Evolutionary conservation across 1,139 yeast species (phyloP), one percentile per base, ranked within the genome.

Genomic region (Pichia sp.): DNA sequence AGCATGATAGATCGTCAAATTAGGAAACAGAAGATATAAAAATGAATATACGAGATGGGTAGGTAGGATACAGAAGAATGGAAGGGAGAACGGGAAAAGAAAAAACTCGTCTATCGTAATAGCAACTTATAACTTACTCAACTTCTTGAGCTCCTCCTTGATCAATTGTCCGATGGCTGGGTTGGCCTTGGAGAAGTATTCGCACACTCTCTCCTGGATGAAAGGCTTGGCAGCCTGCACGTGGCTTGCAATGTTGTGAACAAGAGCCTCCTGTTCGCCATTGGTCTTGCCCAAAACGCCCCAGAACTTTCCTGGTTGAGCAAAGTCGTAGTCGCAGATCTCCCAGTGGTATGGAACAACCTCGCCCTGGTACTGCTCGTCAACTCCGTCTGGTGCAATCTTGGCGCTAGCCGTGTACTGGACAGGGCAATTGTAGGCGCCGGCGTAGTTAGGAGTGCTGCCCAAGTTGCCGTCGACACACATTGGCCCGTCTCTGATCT

Each of bases 291-390:
- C 88, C 71, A 88, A 79, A 49, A 87, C 93, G 58, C 84, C 76
- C 85, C 87, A 92, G 69, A 77, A 72, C 64, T 71, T 76, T 72
- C 86, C 78, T 66, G 97, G 80, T 74, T 85, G 88, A 67, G 78
- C 76, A 65, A 60, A 70, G 60, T 70, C 73, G 58, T 71, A 84
- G 71, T 90, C 96, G 55, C 75, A 77, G 56, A 81, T 81, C 60
- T 81, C 79, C 97, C 97, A 91, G 76, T 89, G 95, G 84, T 83
- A 87, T 64, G 90, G 89, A 61, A 84, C 76, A 55, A 96, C 97
- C 61, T 95, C 84, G 59, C 97, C 97, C 57, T 78, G 74, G 92
- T 96, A 91, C 60, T 81, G 78, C 75, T 92, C 97, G 72, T 90
- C 97, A 9, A 63, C 61, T 29, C 57, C 79, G 78, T 70, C 78